Evolutionary conservation across 1,139 yeast genomes (phyloP).

Genomic region (Taiozyma onychis): DNA sequence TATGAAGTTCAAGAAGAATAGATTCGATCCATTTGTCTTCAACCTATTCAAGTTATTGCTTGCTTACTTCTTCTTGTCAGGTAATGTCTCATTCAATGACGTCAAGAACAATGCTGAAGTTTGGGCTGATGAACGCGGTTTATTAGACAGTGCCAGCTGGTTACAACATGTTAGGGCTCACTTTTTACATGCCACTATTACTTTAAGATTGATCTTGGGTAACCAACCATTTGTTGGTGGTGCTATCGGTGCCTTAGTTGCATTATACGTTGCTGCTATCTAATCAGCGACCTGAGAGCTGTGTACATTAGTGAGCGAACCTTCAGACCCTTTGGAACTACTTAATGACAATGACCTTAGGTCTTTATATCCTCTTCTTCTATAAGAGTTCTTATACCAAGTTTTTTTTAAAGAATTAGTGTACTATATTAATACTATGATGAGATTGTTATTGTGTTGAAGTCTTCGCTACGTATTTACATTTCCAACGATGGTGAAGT

Average conservation of each 20-base stretch:
- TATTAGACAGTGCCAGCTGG: slow-evolving; percentile 12
- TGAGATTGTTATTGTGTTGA: no score
- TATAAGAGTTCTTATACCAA: background rate
- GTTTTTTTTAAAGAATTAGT: background rate
- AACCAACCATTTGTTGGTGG: slow-evolving; percentile 28
- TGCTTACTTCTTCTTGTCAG: slow-evolving; percentile 35
- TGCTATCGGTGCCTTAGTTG: slow-evolving; percentile 25
- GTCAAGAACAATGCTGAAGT: slow-evolving; percentile 23
- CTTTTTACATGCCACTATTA: slow-evolving; percentile 20
- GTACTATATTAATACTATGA: background rate
- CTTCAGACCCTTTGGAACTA: background rate
- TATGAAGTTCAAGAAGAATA: slow-evolving; percentile 35
- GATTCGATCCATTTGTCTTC: slow-evolving; percentile 53
- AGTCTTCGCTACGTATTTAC: no score
- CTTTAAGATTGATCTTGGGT: slow-evolving; percentile 27
- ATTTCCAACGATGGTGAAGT: background rate
- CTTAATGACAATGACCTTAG: background rate
- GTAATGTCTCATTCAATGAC: slow-evolving; percentile 22
- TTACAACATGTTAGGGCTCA: slow-evolving; percentile 16
- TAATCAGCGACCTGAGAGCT: background rate
- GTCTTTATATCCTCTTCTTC: background rate
- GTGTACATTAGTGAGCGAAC: background rate
- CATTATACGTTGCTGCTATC: slow-evolving; percentile 29
- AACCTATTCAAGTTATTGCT: slow-evolving; percentile 45
- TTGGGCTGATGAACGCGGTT: slow-evolving; percentile 24